These are phyloP conservation scores for Aspergillus pseudoterreus DNA, from an alignment of 2,329 filamentous ascomycete species.

Conservation along the genomic window DNA sequence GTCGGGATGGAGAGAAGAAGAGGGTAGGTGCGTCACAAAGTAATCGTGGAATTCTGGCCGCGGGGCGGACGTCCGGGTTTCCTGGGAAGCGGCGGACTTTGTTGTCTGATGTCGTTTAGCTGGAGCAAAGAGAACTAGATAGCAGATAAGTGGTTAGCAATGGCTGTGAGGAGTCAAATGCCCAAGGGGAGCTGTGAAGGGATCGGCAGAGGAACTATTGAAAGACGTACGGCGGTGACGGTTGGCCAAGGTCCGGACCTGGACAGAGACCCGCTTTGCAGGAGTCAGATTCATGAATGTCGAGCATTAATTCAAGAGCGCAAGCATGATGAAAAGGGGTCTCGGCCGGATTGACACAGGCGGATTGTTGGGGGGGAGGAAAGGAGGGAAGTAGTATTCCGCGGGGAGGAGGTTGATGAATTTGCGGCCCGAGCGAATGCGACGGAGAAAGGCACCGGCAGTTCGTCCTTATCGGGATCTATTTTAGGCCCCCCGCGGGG, in stretches of 20 bases:
- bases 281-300: slow-evolving; percentile 38
- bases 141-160: not conserved
- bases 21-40: slow-evolving; percentile 93
- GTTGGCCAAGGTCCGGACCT: slow-evolving; percentile 36
- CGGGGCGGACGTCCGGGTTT: slow-evolving; percentile 10
- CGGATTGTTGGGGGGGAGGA: not conserved
- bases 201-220: not conserved
- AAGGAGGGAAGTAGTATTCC: not conserved
- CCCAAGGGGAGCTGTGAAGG: slow-evolving; percentile 8
- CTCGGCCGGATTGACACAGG: slow-evolving; percentile 1
- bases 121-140: slow-evolving; percentile 31
- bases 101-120: slow-evolving; percentile 23
- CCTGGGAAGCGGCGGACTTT: slow-evolving; percentile 13
- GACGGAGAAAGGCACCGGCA: slow-evolving; percentile 18
- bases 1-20: slow-evolving; percentile 88
- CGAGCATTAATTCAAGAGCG: slow-evolving; percentile 21
- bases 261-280: slow-evolving; percentile 38
- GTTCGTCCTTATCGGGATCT: not conserved
- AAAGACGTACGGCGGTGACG: slow-evolving; percentile 31
- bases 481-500: no score
- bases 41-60: slow-evolving; percentile 80
- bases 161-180: not conserved
- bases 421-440: slow-evolving; percentile 9
- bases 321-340: slow-evolving; percentile 1
- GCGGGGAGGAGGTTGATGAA: slow-evolving; percentile 14